Base-by-base conservation (phyloP, 2,329 filamentous ascomycete genomes). In the Aspergillus eucalypticola region DNA sequence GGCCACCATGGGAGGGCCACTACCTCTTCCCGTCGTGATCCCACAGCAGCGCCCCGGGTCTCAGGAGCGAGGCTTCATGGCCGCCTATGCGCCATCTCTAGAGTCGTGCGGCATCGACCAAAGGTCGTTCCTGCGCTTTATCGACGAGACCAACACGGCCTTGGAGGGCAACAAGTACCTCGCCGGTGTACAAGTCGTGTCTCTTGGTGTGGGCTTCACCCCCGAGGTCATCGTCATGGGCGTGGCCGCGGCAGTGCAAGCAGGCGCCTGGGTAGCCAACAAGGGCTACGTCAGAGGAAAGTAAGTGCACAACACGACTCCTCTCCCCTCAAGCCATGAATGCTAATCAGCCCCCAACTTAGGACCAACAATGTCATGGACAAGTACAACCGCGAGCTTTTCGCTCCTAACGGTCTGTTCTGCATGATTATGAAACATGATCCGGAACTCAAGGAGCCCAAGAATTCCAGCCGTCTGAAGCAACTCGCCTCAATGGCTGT, bases 321-420 rank as follows among this genome's bases (percentile, higher is more conserved):
- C 15, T 42, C 15, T 19, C 15, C 39, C 7, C 15, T 17, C 1
- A 8, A n/a, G n/a, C 39, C 39, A 42, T 5, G 3, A 10, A 10
- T 42, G n/a, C 17, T 42, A 3, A 11, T 13, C 15, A 8, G 25
- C 25, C 25, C 21, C 7, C 2, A 27, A 8, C 5, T 11, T 21
- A 44, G 41, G 21, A 68, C 80, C 0, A 85, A 85, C 67, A 71
- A 66, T 3, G 86, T 84, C 67, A 74, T 87, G 8, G 78, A 85
- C 64, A 68, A 73, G 21, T 78, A 84, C 65, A 87, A 86, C 64
- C 76, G 80, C n/a, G 74, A 81, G 3, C 78, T 84, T 56, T 87
- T 86, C 70, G 76, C 76, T 57, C 83, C 84, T 0, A 76, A 75
- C 5, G 84, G 84, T 0, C 75, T 86, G 0, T 82, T 81, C 68